Percentiles rank a stretch among this genome's conserved stretches.
phyloP scores from a whole-genome alignment of 305 asterid species.

The Solanum aculeatissimum region DNA sequence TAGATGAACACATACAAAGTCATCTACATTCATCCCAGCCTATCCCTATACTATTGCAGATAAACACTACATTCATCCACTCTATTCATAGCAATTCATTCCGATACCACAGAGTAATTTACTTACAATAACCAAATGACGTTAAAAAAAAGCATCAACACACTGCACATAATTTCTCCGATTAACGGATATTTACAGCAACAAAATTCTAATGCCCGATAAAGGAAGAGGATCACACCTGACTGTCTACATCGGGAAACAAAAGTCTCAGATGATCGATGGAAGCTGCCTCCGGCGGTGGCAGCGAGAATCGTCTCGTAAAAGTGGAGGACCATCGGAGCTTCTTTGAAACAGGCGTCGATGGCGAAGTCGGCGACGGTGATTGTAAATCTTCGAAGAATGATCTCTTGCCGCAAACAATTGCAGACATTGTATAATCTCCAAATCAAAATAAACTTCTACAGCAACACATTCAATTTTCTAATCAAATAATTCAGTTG shows the following conservation, averaged over 20 bases:
- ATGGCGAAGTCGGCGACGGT: slow-evolving; percentile 13
- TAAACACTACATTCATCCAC: neutral
- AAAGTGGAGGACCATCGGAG: slow-evolving; percentile 33
- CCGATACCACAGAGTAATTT: neutral
- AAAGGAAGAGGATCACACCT: slow-evolving; percentile 10
- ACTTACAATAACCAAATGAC: neutral
- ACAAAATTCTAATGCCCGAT: neutral
- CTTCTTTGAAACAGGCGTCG: slow-evolving; percentile 44
- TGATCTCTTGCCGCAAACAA: slow-evolving; percentile 8
- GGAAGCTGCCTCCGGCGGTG: slow-evolving; percentile 16
- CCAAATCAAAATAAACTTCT: neutral
- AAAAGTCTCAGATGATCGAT: slow-evolving; percentile 36
- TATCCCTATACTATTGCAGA: neutral
- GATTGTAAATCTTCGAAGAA: slow-evolving; percentile 8
- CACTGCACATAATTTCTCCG: neutral
- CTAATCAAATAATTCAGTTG: neutral
- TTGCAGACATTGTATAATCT: slow-evolving; percentile 3
- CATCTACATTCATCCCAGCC: neutral
- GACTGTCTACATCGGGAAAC: slow-evolving; percentile 41
- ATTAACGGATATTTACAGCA: neutral
- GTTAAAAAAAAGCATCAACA: neutral
- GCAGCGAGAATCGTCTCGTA: slow-evolving; percentile 29
- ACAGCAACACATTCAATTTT: neutral
- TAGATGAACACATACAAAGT: neutral
- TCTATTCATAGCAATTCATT: neutral